Base-by-base conservation (phyloP, 163 green algal species). In the Smithsoniella earleae region DNA sequence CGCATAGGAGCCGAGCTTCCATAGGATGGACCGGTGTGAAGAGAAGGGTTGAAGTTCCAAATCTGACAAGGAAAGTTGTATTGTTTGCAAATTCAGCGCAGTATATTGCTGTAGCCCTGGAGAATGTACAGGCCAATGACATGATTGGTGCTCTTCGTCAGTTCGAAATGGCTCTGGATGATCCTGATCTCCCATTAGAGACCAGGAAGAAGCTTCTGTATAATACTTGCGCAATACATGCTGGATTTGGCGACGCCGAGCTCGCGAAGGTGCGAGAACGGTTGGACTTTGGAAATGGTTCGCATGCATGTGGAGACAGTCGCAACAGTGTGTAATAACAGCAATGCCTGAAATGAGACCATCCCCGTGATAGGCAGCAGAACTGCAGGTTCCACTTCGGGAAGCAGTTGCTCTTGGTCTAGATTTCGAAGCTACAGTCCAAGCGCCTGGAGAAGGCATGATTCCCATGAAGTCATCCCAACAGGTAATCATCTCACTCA, bases 401-500 rank as follows among this genome's bases (percentile, higher is more conserved):
- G 49, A 64, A 10, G 49, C 49, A 27, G 33, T 64, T 18, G 49
- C 25, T 27, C 13, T 64, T 10, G 49, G 49, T 27, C 33, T 64
- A 27, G 49, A 64, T 27, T 13, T 64, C 13, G 49, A 64, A 64
- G 25, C 31, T 10, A 27, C 49, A 13, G 31, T 64, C 8, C 49
- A 64, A 13, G 33, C 8, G 8, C 49, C 49, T 6, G 49, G 33
- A 27, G 25, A 25, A 13, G 49, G 49, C 8, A 64, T 64, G 49
- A 36, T 64, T 25, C 31, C 31, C 31, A 13, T 64, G 49, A 64
- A 64, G 49, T 25, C 49, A 64, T 64, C 49, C 8, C 49, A 64
- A 27, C 49, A 64, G 33, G 49, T 64, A 36, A 27, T 64, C 6
- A 64, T 64, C 13, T 25, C 49, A 13, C 33, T 64, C 25, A 64